Evolutionary conservation across 1,139 yeast genomes (phyloP).

Genomic region (Magnusiomyces ingens): DNA sequence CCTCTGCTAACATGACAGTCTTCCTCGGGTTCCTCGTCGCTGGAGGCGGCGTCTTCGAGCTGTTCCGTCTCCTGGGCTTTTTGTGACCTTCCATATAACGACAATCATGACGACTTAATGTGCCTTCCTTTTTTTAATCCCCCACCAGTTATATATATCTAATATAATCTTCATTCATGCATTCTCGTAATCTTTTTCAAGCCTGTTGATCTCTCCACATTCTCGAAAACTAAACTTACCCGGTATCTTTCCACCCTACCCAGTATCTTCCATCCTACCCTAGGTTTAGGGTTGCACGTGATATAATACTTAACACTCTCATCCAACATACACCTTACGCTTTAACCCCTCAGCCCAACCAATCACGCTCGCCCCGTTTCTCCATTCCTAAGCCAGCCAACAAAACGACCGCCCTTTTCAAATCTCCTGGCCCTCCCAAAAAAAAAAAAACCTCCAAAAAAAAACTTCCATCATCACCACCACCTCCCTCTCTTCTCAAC

Average conservation of each 20-base stretch:
- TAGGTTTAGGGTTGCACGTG: background rate
- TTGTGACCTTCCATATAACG: slow-evolving; percentile 17
- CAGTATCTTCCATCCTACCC: background rate
- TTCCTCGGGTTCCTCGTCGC: slow-evolving; percentile 58
- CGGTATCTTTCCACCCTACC: background rate
- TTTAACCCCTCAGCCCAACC: background rate
- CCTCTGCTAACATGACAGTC: no score
- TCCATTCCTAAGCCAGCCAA: slow-evolving; percentile 7
- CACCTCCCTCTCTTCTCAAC: background rate
- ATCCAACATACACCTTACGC: background rate
- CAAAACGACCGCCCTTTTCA: slow-evolving; percentile 1
- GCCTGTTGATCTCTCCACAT: background rate
- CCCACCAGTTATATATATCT: no score
- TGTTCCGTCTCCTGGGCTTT: slow-evolving; percentile 37
- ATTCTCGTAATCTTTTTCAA: no score
- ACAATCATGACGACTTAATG: background rate
- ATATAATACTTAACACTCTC: background rate
- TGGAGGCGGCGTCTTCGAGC: slow-evolving; percentile 78
- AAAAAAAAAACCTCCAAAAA: no score
- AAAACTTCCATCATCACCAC: no score
- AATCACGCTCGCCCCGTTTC: slow-evolving; percentile 11
- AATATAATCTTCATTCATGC: no score
- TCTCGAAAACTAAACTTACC: background rate
- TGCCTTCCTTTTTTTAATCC: background rate
- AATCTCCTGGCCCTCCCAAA: slow-evolving; percentile 4